A percentile compares a stretch with the other conserved stretches of the same genome.
phyloP scores from a whole-genome alignment of 441 rosid genomes.

The Jatropha multifida region DNA sequence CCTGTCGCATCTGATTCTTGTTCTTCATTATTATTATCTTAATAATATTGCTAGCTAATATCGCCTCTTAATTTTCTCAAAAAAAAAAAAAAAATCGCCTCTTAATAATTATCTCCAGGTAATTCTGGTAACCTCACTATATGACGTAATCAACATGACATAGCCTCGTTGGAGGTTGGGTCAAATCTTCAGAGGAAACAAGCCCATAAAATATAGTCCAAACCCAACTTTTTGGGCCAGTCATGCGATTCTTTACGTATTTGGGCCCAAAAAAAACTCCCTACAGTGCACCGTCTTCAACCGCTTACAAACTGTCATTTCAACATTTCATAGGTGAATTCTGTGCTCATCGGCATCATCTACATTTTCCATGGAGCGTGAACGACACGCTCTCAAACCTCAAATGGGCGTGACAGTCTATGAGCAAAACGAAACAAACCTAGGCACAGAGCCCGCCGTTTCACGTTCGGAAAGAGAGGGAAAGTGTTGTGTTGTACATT shows the following conservation, averaged over 20 bases:
- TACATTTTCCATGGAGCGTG: slow-evolving; percentile 16
- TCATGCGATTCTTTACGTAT: neutral
- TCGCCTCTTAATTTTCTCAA: no score
- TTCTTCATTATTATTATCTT: no score
- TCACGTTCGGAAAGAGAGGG: neutral
- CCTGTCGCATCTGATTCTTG: no score
- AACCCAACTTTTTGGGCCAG: neutral
- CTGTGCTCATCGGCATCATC: neutral
- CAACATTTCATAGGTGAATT: neutral
- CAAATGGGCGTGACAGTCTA: slow-evolving; percentile 7
- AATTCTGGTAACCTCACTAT: no score
- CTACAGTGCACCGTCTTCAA: neutral
- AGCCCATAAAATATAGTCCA: neutral
- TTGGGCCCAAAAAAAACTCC: neutral
- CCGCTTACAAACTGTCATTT: neutral
- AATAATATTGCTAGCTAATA: no score
- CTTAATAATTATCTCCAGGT: no score
- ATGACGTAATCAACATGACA: no score
- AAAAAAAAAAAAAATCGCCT: no score
- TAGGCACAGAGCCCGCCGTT: neutral
- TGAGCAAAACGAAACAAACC: neutral
- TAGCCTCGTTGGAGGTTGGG: no score
- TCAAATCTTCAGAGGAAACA: no score
- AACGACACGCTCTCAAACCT: slow-evolving; percentile 8
- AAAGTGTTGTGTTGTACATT: neutral